Evolutionary conservation across 768 basidiomycete genomes (phyloP).

Genomic region (Pisolithus sp.): DNA sequence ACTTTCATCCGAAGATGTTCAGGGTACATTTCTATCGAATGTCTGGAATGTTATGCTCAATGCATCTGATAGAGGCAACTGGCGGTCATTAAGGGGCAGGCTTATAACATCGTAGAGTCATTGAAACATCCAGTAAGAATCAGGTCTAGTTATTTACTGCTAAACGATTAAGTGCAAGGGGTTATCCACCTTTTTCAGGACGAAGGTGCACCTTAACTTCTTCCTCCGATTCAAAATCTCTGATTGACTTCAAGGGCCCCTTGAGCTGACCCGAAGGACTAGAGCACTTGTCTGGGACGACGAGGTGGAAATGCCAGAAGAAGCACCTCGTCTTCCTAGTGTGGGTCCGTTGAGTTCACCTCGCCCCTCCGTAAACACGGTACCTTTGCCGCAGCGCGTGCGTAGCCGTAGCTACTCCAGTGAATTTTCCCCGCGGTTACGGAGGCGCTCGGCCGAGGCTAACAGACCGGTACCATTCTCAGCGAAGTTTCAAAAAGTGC

Average conservation of each 20-base stretch:
- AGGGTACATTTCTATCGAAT: conserved; percentile 37
- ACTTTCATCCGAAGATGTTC: conserved; percentile 90
- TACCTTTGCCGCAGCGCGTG: conserved; percentile 46
- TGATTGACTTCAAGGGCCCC: conserved; percentile 51
- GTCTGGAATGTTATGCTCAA: conserved; percentile 4
- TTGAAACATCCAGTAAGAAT: conserved; percentile 63
- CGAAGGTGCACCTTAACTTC: conserved; percentile 46
- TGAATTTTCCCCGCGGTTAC: conserved; percentile 71
- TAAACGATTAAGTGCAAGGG: conserved; percentile 1
- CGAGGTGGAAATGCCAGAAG: conserved; percentile 67
- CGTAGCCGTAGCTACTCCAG: conserved; percentile 55
- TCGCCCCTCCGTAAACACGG: conserved; percentile 52
- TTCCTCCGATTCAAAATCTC: neutral
- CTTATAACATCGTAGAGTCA: conserved; percentile 85
- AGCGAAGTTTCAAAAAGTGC: conserved; percentile 76
- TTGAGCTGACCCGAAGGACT: conserved; percentile 80
- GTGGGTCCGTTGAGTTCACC: conserved; percentile 44
- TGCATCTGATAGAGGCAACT: conserved; percentile 58
- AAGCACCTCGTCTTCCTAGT: conserved; percentile 30
- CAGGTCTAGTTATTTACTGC: neutral
- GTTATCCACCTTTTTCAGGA: conserved; percentile 41
- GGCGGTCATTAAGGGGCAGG: conserved; percentile 91
- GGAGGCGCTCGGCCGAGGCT: conserved; percentile 55
- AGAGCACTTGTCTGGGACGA: conserved; percentile 85
- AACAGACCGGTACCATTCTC: conserved; percentile 77